phyloP scores from a whole-genome alignment of 768 basidiomycete species.

The Leccinum fibrillosum region DNA sequence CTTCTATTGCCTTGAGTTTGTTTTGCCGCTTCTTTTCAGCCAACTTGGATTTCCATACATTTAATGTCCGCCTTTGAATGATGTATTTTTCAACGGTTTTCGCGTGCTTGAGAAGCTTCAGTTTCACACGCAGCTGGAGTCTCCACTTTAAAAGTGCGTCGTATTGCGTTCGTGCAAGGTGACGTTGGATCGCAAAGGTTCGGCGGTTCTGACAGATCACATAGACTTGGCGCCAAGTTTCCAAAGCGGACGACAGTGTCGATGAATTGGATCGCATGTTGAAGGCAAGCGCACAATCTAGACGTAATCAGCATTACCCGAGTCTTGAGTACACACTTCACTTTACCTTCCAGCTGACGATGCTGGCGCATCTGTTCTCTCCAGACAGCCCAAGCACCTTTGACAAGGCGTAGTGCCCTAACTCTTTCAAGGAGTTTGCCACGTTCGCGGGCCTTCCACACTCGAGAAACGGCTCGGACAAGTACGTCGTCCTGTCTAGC shows the following conservation, averaged over 20 bases:
- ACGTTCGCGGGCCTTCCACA: conserved; percentile 70
- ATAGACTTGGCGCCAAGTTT: conserved; percentile 45
- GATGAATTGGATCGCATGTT: conserved; percentile 42
- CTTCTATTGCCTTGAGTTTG: conserved; percentile 44
- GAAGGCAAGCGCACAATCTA: conserved; percentile 53
- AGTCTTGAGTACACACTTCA: not conserved
- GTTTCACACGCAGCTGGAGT: conserved; percentile 44
- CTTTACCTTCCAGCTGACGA: conserved; percentile 45
- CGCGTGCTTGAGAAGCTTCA: conserved; percentile 53
- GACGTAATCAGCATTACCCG: conserved; percentile 11
- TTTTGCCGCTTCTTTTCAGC: conserved; percentile 43
- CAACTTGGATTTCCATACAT: conserved; percentile 45
- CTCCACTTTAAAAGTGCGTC: conserved; percentile 57
- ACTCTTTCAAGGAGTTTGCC: conserved; percentile 56
- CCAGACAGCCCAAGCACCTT: conserved; percentile 51
- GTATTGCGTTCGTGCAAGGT: conserved; percentile 34
- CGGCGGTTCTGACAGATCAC: conserved; percentile 45
- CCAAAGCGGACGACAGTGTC: conserved; percentile 34
- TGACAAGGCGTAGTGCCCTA: conserved; percentile 42
- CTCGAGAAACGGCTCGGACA: conserved; percentile 53
- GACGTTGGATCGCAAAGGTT: conserved; percentile 43
- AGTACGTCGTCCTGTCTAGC: conserved; percentile 56
- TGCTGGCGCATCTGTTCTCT: conserved; percentile 39
- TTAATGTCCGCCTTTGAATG: conserved; percentile 45
- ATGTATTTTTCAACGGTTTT: conserved; percentile 52